These are phyloP conservation scores for Leccinum olivaceopallidum DNA, from an alignment of 768 basidiomycete genomes.

Conservation along the genomic window DNA sequence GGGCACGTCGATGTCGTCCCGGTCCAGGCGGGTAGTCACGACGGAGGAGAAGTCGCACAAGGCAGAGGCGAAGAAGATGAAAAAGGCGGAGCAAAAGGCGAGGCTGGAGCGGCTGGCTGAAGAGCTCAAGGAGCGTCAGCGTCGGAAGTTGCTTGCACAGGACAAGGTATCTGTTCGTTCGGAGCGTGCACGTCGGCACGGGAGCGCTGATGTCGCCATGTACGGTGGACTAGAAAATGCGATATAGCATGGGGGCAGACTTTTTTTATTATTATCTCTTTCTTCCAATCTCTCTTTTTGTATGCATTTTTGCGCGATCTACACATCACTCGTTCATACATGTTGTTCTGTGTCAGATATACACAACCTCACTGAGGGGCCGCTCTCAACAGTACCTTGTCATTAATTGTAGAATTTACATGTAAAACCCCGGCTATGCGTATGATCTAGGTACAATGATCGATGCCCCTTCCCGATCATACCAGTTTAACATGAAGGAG, in stretches of 20 bases:
- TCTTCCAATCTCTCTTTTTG: background rate
- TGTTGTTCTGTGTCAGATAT: constrained; percentile 7
- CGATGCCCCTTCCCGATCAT: constrained; percentile 6
- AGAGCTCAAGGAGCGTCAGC: constrained; percentile 42
- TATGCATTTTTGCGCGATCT: constrained; percentile 21
- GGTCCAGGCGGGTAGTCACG: constrained; percentile 26
- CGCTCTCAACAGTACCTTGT: constrained; percentile 13
- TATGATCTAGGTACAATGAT: constrained; percentile 10
- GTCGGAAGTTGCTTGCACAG: constrained; percentile 29
- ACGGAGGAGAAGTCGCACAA: constrained; percentile 45
- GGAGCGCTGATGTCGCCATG: constrained; percentile 32
- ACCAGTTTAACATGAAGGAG: background rate
- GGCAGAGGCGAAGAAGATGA: constrained; percentile 43
- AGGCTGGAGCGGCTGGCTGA: constrained; percentile 45
- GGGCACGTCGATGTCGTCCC: constrained; percentile 6
- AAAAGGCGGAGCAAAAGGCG: constrained; percentile 42
- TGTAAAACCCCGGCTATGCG: constrained; percentile 25
- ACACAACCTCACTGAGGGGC: background rate
- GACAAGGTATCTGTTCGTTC: constrained; percentile 36
- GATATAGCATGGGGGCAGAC: constrained; percentile 16
- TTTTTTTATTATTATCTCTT: background rate
- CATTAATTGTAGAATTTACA: constrained; percentile 32
- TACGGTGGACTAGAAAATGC: constrained; percentile 32
- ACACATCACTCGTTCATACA: constrained; percentile 14
- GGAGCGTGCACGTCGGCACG: constrained; percentile 22